These are phyloP conservation scores for Endocalyx cinctus DNA, from an alignment of 2,329 filamentous ascomycete genomes.

Conservation along the genomic window DNA sequence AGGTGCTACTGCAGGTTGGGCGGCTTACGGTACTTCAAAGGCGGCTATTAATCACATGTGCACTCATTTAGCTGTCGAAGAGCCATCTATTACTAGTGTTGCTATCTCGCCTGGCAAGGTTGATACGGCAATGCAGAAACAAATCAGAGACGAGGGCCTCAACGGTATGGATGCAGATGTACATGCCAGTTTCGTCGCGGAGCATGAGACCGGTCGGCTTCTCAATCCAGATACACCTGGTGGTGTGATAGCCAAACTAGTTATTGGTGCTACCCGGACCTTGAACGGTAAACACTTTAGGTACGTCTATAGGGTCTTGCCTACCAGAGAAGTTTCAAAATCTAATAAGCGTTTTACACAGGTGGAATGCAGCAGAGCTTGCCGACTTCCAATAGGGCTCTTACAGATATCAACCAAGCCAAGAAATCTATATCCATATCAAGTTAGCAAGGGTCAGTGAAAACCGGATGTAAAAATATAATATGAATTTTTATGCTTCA, in stretches of 20 bases:
- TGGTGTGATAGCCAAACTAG: constrained; percentile 77
- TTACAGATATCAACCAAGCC: no score
- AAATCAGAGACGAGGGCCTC: constrained; percentile 61
- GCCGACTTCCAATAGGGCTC: constrained; percentile 47
- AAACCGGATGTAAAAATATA: constrained; percentile 8
- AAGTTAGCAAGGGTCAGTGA: constrained; percentile 9
- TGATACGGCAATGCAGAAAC: constrained; percentile 86
- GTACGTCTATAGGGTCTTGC: constrained; percentile 39
- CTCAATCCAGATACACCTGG: constrained; percentile 81
- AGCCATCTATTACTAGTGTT: constrained; percentile 68
- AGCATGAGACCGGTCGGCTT: constrained; percentile 67
- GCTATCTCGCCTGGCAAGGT: constrained; percentile 75
- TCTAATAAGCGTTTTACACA: no score
- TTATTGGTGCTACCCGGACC: constrained; percentile 57
- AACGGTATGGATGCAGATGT: constrained; percentile 47
- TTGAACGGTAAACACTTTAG: constrained; percentile 73
- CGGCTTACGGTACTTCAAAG: constrained; percentile 77
- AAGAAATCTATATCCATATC: no score
- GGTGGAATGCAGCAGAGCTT: constrained; percentile 51
- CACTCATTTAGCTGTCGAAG: constrained; percentile 68
- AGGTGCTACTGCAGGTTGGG: constrained; percentile 67
- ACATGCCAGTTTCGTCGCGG: constrained; percentile 63
- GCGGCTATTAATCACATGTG: constrained; percentile 79
- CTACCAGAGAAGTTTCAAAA: no score
- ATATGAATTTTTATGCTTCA: constrained; percentile 46